Evolutionary conservation across 1,139 yeast genomes (phyloP).

Genomic region (Zygosaccharomyces sapae): DNA sequence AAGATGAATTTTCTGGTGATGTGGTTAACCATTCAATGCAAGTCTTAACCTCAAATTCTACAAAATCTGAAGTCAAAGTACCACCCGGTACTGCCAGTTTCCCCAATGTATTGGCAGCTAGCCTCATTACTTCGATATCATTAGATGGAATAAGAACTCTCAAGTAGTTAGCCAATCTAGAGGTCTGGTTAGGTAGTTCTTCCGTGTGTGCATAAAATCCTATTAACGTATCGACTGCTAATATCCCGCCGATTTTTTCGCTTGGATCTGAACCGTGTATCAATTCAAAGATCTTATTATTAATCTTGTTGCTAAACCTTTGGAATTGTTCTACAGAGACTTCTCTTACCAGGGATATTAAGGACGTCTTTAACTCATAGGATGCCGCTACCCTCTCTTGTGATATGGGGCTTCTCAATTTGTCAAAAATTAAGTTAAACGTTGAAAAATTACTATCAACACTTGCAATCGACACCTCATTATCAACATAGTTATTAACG

Average conservation of each 20-base stretch:
- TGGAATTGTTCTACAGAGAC: slow-evolving; percentile 73
- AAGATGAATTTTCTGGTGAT: slow-evolving; percentile 35
- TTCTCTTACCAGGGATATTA: slow-evolving; percentile 70
- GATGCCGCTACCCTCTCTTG: slow-evolving; percentile 60
- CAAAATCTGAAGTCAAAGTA: slow-evolving; percentile 83
- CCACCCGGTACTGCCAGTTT: slow-evolving; percentile 87
- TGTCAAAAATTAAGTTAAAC: slow-evolving; percentile 32
- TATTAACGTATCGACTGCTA: slow-evolving; percentile 83
- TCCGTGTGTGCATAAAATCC: slow-evolving; percentile 72
- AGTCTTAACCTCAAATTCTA: slow-evolving; percentile 84
- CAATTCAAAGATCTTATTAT: slow-evolving; percentile 81
- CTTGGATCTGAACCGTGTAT: slow-evolving; percentile 68
- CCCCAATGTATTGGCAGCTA: slow-evolving; percentile 84
- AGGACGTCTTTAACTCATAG: slow-evolving; percentile 58
- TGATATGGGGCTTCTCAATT: slow-evolving; percentile 32
- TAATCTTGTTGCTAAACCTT: slow-evolving; percentile 77
- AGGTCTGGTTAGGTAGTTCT: slow-evolving; percentile 83
- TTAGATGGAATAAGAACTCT: slow-evolving; percentile 76
- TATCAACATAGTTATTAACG: slow-evolving; percentile 21
- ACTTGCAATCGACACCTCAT: slow-evolving; percentile 25
- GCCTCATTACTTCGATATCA: slow-evolving; percentile 78
- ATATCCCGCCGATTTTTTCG: slow-evolving; percentile 83
- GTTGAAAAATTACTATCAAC: slow-evolving; percentile 30
- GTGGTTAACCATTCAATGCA: slow-evolving; percentile 88
- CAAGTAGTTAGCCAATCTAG: slow-evolving; percentile 83